phyloP scores from a whole-genome alignment of 768 basidiomycete species.

The Tulasnella sp. region DNA sequence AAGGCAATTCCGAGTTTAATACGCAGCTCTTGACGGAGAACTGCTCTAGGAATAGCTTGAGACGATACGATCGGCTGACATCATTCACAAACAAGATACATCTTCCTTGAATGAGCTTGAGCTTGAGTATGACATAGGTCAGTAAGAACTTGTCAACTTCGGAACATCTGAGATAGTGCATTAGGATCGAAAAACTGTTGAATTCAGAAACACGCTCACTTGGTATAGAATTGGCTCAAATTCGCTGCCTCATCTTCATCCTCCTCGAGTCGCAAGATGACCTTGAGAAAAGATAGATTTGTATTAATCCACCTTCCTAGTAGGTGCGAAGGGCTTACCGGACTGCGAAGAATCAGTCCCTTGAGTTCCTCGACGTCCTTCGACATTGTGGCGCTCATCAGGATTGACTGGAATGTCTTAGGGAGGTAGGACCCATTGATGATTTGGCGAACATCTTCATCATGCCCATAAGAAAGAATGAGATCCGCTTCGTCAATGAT shows the following conservation, averaged over 20 bases:
- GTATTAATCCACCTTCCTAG: neutral
- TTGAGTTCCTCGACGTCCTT: conserved; percentile 89
- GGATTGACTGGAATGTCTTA: conserved; percentile 76
- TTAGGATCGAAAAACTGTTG: neutral
- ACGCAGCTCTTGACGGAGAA: conserved; percentile 95
- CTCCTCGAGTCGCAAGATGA: conserved; percentile 76
- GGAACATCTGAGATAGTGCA: conserved; percentile 44
- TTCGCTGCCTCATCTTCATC: conserved; percentile 68
- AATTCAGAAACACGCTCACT: conserved; percentile 28
- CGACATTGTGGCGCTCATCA: conserved; percentile 97
- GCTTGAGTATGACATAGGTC: conserved; percentile 89
- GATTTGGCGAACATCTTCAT: conserved; percentile 69
- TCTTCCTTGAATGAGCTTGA: conserved; percentile 92
- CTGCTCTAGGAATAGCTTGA: conserved; percentile 97
- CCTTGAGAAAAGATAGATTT: conserved; percentile 33
- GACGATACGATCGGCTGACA: conserved; percentile 83
- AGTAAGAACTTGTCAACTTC: conserved; percentile 97
- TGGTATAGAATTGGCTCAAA: conserved; percentile 75
- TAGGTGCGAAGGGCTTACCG: conserved; percentile 39
- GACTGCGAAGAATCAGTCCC: conserved; percentile 72
- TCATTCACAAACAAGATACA: conserved; percentile 94
- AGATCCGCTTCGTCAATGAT: conserved; percentile 98
- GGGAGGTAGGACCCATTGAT: conserved; percentile 55
- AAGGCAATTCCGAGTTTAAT: conserved; percentile 85
- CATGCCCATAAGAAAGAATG: conserved; percentile 91